Base-by-base conservation (phyloP, 78 protist species). In the Guillardia theta region DNA sequence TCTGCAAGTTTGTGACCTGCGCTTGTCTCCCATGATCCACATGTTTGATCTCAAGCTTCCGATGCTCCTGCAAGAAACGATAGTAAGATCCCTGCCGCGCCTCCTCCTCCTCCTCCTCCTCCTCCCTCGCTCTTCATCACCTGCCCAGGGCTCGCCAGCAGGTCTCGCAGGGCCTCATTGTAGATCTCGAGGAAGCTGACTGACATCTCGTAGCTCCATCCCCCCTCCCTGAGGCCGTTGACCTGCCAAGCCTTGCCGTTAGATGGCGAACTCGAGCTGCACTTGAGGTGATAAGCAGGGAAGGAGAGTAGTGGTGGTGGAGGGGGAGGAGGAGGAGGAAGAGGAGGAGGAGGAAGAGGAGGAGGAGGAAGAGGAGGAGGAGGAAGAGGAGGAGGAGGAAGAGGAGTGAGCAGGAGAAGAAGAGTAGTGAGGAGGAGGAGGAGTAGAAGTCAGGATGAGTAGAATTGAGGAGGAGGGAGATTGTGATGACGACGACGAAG, bases 131-230 rank as follows among this genome's bases (percentile, higher is more conserved):
- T 58, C n/a, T n/a, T n/a, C n/a, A n/a, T n/a, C n/a, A n/a, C n/a
- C 18, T 12, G 12, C 12, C 18, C 44, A 24, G 80, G 80, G 30
- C 44, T 19, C 80, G 47, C 88, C 46, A 93, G 95, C 77, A 93
- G 88, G 95, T 93, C 95, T 18, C 95, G 88, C 47, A 93, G 87
- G 3, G 36, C 46, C 88, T 93, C 95, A 53, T 80, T 93, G 95
- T 93, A 93, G 77, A 93, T 93, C 64, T 78, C 93, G 33, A 78
- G 48, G 50, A 94, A 53, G 44, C 83, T 44, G 15, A 88, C 93
- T n/a, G 27, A 30, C 43, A 94, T 12, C 70, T 1, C 43, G 53
- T 87, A 93, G 39, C 15, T 19, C 95, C 95, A 93, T 30, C n/a
- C n/a, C n/a, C n/a, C n/a, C n/a, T n/a, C n/a, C n/a, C n/a, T n/a